Evolutionary conservation across 1,284 basidiomycete species (phyloP).

Genomic region (Agaricales sp.): DNA sequence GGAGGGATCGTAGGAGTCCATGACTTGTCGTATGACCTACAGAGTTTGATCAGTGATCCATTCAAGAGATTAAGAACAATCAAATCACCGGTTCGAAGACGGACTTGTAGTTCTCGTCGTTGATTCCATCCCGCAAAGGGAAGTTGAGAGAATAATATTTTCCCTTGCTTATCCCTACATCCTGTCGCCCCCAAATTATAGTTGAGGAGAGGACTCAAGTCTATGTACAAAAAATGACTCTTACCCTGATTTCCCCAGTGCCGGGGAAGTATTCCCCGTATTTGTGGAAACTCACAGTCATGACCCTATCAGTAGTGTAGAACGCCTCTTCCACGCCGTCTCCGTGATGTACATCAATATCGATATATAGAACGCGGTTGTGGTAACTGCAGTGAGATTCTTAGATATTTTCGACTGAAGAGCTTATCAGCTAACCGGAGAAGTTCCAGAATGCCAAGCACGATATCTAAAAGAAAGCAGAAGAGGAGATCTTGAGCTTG

Average conservation of each 20-base stretch:
- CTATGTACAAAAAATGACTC: constrained; percentile 16
- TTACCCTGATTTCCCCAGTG: constrained; percentile 87
- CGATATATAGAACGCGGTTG: constrained; percentile 92
- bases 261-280: constrained; percentile 99
- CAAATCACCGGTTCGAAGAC: constrained; percentile 87
- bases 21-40: constrained; percentile 89
- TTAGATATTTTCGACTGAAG: neutral
- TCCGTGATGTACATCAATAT: constrained; percentile 98
- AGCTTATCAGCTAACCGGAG: constrained; percentile 44
- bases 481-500: neutral
- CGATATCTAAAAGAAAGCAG: constrained; percentile 63
- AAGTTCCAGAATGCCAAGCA: constrained; percentile 93
- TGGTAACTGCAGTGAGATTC: constrained; percentile 59
- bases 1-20: constrained; percentile 93
- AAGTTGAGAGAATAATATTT: constrained; percentile 94
- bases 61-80: neutral
- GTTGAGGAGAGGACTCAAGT: neutral
- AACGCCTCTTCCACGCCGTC: constrained; percentile 99
- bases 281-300: constrained; percentile 98
- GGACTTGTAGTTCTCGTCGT: constrained; percentile 90
- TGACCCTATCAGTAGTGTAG: constrained; percentile 97
- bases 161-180: constrained; percentile 88
- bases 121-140: constrained; percentile 91
- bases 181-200: constrained; percentile 31
- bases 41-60: constrained; percentile 3